Percentiles rank a stretch among this genome's conserved stretches.
Conservation (phyloP, 164 flowering plant genomes). For the Vitis riparia region DNA sequence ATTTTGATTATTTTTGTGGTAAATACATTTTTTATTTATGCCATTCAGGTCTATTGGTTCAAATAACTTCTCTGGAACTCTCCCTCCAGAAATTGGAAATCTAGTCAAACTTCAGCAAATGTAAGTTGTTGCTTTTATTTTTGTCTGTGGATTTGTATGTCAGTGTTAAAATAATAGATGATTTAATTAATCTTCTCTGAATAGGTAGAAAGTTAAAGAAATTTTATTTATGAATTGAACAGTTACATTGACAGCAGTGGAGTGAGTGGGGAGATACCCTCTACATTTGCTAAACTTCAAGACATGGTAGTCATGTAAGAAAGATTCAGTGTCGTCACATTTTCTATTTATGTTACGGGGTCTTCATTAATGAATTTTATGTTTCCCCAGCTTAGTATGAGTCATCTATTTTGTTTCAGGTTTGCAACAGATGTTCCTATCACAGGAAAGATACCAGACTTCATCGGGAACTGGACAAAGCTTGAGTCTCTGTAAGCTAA, state of each 20-base stretch:
- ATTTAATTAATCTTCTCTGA: no score
- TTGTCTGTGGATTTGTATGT: no score
- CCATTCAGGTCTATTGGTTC: conserved; percentile 32
- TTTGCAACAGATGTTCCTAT: conserved; percentile 16
- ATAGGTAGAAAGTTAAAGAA: no score
- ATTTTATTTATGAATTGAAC: neutral
- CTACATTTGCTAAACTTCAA: conserved; percentile 18
- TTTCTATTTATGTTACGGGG: no score
- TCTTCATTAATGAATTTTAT: neutral
- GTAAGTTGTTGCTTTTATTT: conserved; percentile 23
- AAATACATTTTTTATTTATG: neutral
- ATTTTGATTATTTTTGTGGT: no score
- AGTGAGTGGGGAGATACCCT: conserved; percentile 23
- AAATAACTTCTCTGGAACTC: conserved; percentile 52
- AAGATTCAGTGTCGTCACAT: no score
- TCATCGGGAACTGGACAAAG: conserved; percentile 20
- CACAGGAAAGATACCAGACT: conserved; percentile 17
- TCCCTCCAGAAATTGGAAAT: conserved; percentile 53
- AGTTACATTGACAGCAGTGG: conserved; percentile 21
- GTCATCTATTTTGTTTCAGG: conserved; percentile 2
- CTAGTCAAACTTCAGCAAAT: conserved; percentile 32
- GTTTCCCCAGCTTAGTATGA: neutral
- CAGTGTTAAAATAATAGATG: no score
- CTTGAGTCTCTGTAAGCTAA: conserved; percentile 9
- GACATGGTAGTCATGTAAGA: conserved; percentile 20